A percentile compares a stretch with the other conserved stretches of the same genome.
Evolutionary conservation across 805 yeast species (phyloP).

Genomic region (Nematodospora valgi): DNA sequence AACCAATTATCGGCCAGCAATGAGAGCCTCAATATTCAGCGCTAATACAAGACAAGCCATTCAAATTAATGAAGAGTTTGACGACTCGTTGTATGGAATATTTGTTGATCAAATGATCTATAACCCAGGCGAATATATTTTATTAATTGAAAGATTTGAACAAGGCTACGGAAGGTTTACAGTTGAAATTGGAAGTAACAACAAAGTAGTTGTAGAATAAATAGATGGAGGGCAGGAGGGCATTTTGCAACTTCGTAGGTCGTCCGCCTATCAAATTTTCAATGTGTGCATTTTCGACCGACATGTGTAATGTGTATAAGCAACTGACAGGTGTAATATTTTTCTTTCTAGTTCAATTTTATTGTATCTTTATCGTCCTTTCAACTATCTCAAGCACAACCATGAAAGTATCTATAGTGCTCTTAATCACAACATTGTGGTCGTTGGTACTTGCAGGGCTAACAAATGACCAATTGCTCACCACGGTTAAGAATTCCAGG

Average conservation of each 20-base stretch:
- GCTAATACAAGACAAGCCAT: conserved; percentile 24
- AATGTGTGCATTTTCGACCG: background rate
- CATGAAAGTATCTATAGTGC: conserved; percentile 2
- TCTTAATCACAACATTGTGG: conserved; percentile 12
- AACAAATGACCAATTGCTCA: conserved; percentile 20
- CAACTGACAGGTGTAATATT: background rate
- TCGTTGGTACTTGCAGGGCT: conserved; percentile 20
- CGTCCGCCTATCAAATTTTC: background rate
- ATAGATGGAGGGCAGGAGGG: no score
- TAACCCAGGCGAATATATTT: conserved; percentile 28
- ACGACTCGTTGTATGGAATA: conserved; percentile 42
- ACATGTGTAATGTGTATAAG: background rate
- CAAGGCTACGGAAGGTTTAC: conserved; percentile 38
- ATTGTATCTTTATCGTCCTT: background rate
- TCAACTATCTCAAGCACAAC: conserved; percentile 1
- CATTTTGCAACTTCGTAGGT: no score
- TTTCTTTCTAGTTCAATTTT: background rate
- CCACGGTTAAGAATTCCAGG: conserved; percentile 15
- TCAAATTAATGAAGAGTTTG: conserved; percentile 35
- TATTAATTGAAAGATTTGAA: conserved; percentile 50
- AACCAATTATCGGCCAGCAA: conserved; percentile 41
- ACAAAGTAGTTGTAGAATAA: conserved; percentile 3
- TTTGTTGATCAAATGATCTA: conserved; percentile 30
- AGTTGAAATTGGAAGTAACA: conserved; percentile 35
- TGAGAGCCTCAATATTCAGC: conserved; percentile 44